phyloP scores from a whole-genome alignment of 352 stramenopile genomes.

The Phytophthora fragariae region DNA sequence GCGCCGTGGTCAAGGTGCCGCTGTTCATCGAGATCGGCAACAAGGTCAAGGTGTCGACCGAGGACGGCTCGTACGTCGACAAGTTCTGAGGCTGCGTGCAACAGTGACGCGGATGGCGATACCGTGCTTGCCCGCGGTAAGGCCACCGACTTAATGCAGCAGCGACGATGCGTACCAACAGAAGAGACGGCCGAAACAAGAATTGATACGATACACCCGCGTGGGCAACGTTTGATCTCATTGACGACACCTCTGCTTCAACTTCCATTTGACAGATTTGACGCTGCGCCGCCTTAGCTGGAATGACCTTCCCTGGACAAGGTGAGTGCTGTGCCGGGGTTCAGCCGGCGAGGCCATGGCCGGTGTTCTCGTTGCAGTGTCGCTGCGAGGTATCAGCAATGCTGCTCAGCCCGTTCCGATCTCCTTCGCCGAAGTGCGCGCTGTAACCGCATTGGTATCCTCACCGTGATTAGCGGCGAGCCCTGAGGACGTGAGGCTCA shows the following conservation, averaged over 20 bases:
- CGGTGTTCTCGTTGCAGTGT: background rate
- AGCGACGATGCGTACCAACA: slow-evolving; percentile 1
- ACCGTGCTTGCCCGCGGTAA: background rate
- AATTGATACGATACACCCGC: background rate
- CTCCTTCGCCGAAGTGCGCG: slow-evolving; percentile 9
- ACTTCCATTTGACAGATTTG: slow-evolving; percentile 16
- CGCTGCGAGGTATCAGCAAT: slow-evolving; percentile 2
- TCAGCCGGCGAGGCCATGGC: too few species aligned
- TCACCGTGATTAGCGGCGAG: background rate
- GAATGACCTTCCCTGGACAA: background rate
- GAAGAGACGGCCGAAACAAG: slow-evolving; percentile 17
- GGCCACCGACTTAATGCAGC: background rate
- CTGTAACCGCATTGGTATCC: slow-evolving; percentile 10
- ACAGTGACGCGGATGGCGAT: too few species aligned
- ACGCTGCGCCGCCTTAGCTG: background rate
- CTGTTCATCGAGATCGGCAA: slow-evolving; percentile 87
- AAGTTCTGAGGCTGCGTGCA: slow-evolving; percentile 53
- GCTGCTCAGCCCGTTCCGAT: background rate
- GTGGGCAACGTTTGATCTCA: slow-evolving; percentile 10
- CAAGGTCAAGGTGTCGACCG: slow-evolving; percentile 73
- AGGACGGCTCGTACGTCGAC: slow-evolving; percentile 82
- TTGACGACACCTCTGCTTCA: slow-evolving; percentile 18
- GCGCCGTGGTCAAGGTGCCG: slow-evolving; percentile 81
- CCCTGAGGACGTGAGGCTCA: background rate
- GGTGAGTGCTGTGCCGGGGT: too few species aligned